Conservation (phyloP, 306 rosid genomes). For the Betula pendula region DNA sequence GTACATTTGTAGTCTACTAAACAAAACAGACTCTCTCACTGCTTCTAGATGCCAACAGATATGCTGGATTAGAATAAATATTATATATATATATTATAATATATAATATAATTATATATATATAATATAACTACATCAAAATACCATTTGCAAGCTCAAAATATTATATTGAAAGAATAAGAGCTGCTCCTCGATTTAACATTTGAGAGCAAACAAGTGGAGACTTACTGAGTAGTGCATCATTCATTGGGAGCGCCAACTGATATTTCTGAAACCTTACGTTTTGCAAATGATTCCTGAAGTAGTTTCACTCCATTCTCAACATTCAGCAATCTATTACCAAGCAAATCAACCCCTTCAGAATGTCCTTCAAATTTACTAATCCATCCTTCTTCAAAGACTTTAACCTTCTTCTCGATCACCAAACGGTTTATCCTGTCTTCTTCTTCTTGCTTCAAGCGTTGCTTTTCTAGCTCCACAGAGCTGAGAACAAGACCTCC, state of each 20-base stretch:
- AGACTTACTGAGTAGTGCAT: conserved; percentile 36
- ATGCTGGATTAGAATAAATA: neutral
- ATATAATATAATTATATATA: no score
- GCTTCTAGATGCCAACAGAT: neutral
- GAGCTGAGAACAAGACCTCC: conserved; percentile 88
- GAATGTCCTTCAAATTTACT: conserved; percentile 39
- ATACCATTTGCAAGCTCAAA: neutral
- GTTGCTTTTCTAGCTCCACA: conserved; percentile 72
- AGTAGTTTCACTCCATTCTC: conserved; percentile 50
- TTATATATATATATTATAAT: neutral
- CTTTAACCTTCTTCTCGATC: conserved; percentile 47
- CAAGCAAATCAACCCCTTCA: conserved; percentile 37
- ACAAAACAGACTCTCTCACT: neutral
- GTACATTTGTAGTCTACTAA: neutral
- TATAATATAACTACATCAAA: neutral
- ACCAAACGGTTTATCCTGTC: conserved; percentile 45
- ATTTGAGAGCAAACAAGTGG: conserved; percentile 10
- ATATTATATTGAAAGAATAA: conserved; percentile 1
- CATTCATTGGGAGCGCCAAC: conserved; percentile 41
- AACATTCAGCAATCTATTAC: conserved; percentile 41
- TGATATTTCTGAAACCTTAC: conserved; percentile 31
- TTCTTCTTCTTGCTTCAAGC: conserved; percentile 79
- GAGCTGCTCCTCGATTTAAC: neutral
- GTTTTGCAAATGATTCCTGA: conserved; percentile 43
- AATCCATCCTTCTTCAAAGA: conserved; percentile 53